phyloP scores from a whole-genome alignment of 2,329 filamentous ascomycete species.

The Colletotrichum salicis region DNA sequence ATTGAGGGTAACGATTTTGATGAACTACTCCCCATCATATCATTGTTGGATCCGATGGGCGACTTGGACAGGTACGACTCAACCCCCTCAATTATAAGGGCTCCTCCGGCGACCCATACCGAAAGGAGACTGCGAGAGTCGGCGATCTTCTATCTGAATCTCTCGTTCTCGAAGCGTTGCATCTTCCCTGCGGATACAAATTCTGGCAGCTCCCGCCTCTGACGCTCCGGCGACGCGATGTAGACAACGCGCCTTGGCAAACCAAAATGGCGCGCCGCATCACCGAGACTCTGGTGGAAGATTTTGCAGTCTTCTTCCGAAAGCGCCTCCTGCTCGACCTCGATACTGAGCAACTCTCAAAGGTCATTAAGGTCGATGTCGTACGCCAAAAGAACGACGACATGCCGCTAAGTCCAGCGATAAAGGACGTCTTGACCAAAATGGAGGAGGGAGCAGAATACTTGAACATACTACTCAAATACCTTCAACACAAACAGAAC shows the following conservation, averaged over 20 bases:
- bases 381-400: not conserved
- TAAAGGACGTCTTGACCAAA: not conserved
- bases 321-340: not conserved
- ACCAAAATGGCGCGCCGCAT: not conserved
- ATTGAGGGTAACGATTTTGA: not conserved
- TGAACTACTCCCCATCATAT: too few relatives aligned
- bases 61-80: not conserved
- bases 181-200: not conserved
- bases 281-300: not conserved
- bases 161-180: not conserved
- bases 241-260: not conserved
- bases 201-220: not conserved
- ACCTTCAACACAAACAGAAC: not conserved
- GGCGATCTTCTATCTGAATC: not conserved
- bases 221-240: not conserved
- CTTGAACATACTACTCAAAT: not conserved
- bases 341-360: not conserved
- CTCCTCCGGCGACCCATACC: not conserved
- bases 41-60: too few relatives aligned
- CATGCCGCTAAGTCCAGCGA: not conserved
- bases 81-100: not conserved
- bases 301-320: not conserved
- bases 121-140: not conserved
- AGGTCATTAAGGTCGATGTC: not conserved
- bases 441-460: not conserved